Percentiles rank a stretch among this genome's conserved stretches.
These are phyloP conservation scores for Choanephora cucurbitarum DNA, from an alignment of 371 early-diverging fungal genomes.

Conservation along the genomic window DNA sequence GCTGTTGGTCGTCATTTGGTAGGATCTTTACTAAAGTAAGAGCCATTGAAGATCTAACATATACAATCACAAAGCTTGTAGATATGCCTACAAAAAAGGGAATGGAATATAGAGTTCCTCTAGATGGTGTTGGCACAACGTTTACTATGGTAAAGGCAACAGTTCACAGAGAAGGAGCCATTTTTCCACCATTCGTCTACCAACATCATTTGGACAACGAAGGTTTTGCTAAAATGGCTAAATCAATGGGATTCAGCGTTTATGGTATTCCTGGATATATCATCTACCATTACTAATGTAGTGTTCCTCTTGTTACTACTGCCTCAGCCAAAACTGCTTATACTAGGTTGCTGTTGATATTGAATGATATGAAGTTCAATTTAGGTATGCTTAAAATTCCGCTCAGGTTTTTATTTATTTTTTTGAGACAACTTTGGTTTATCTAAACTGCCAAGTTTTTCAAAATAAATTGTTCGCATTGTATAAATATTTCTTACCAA, in stretches of 20 bases:
- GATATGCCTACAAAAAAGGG: slow-evolving; percentile 40
- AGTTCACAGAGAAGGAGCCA: slow-evolving; percentile 68
- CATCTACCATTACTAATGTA: slow-evolving; percentile 15
- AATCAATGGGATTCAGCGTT: slow-evolving; percentile 57
- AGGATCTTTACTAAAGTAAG: not conserved
- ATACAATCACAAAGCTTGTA: slow-evolving; percentile 40
- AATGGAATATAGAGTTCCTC: slow-evolving; percentile 36
- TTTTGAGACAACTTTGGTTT: too few species aligned
- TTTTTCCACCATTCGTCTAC: slow-evolving; percentile 61
- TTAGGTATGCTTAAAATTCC: too few species aligned
- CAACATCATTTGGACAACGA: slow-evolving; percentile 72
- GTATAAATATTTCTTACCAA: too few species aligned
- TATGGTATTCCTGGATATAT: slow-evolving; percentile 58
- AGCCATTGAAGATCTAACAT: not conserved
- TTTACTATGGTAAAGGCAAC: slow-evolving; percentile 62
- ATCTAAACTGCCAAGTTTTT: too few species aligned
- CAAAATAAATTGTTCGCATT: too few species aligned
- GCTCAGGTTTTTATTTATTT: too few species aligned
- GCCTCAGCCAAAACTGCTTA: too few species aligned
- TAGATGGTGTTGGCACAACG: slow-evolving; percentile 67
- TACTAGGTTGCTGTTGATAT: too few species aligned
- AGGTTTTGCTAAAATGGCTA: slow-evolving; percentile 72
- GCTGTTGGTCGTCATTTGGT: slow-evolving; percentile 23
- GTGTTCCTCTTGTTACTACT: too few species aligned
- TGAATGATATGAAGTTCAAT: too few species aligned